These are phyloP conservation scores for Tulasnella calospora DNA, from an alignment of 768 basidiomycete genomes.

Conservation along the genomic window DNA sequence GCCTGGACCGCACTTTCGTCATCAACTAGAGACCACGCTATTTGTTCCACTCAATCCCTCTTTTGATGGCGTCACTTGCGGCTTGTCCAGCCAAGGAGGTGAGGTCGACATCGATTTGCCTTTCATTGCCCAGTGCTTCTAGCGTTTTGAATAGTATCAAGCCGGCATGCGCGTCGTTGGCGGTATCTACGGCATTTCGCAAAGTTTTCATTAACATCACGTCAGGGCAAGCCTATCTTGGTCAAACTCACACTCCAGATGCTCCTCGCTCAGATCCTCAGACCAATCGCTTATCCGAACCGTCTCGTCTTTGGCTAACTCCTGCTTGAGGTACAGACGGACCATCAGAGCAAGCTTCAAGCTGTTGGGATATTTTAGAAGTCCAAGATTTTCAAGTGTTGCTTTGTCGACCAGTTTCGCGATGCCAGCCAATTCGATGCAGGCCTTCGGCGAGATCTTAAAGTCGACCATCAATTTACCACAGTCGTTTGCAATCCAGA, in stretches of 20 bases:
- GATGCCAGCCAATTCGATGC: slow-evolving; percentile 46
- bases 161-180: neutral
- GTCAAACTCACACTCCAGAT: neutral
- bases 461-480: slow-evolving; percentile 48
- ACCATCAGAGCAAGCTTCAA: neutral
- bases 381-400: neutral
- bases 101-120: neutral
- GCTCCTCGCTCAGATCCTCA: neutral
- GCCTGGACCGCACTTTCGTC: too few species aligned
- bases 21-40: too few species aligned
- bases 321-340: neutral
- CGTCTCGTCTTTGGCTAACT: neutral
- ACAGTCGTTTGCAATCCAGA: slow-evolving; percentile 48
- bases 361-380: neutral
- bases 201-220: neutral
- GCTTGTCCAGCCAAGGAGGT: neutral
- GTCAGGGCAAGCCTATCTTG: neutral
- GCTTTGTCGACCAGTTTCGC: slow-evolving; percentile 40
- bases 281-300: neutral
- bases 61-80: neutral
- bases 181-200: neutral
- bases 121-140: neutral
- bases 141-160: neutral
- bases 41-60: neutral
- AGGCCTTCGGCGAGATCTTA: slow-evolving; percentile 40